phyloP scores from a whole-genome alignment of 164 flowering plant species.

The Taxillus chinensis region DNA sequence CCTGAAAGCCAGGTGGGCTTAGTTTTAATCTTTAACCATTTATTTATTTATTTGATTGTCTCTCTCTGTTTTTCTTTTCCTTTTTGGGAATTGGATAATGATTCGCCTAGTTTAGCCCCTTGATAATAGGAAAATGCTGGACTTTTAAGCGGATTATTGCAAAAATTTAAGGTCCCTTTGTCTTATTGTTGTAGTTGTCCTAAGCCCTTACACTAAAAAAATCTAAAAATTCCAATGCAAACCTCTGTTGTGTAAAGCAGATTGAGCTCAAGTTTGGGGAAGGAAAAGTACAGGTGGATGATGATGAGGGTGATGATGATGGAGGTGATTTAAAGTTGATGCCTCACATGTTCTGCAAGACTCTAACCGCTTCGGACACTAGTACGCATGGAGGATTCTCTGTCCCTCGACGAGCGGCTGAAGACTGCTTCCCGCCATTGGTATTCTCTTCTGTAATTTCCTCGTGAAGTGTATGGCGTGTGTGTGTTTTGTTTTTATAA shows the following conservation, averaged over 20 bases:
- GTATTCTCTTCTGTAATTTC: constrained; percentile 26
- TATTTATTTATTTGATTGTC: neutral
- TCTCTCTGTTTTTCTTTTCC: neutral
- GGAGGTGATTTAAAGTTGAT: constrained; percentile 37
- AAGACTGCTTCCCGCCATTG: constrained; percentile 97
- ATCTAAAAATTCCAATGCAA: no score
- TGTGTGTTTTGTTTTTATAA: no score
- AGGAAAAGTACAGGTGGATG: constrained; percentile 29
- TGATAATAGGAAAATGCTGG: no score
- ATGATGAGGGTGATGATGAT: constrained; percentile 45
- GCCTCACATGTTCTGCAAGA: constrained; percentile 99
- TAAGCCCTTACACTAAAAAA: no score
- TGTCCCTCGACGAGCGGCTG: constrained; percentile 97
- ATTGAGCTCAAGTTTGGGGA: constrained; percentile 51
- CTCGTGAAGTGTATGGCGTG: no score
- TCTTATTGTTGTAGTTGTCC: no score
- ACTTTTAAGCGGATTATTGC: no score
- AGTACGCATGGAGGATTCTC: constrained; percentile 99
- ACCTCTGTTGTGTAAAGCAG: constrained; percentile 8
- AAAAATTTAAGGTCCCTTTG: no score
- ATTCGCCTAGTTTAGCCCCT: no score
- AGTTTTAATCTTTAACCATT: neutral
- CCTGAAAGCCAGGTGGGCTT: constrained; percentile 62
- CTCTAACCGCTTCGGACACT: constrained; percentile 97
- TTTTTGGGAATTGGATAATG: no score